Evolutionary conservation across 768 basidiomycete species (phyloP).

Genomic region (Rhodotorula taiwanensis): DNA sequence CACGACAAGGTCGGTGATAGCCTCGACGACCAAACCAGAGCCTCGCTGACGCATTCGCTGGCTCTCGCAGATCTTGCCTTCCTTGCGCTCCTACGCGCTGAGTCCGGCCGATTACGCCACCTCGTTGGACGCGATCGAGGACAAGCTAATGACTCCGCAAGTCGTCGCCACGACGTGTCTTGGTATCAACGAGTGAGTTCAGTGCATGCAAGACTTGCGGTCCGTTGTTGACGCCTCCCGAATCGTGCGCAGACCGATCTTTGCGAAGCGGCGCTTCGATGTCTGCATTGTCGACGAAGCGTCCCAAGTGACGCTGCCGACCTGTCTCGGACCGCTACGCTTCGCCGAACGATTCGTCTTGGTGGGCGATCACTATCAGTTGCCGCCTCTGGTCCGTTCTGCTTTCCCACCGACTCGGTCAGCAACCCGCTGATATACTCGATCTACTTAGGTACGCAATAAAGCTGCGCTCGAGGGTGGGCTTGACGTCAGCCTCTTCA

Average conservation of each 20-base stretch:
- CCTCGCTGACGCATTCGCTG: no score
- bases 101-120: conserved; percentile 53
- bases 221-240: no score
- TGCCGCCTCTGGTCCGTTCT: conserved; percentile 74
- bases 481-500: conserved; percentile 82
- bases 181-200: conserved; percentile 88
- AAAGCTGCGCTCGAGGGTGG: conserved; percentile 71
- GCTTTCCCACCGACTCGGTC: neutral
- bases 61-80: conserved; percentile 81
- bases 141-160: conserved; percentile 74
- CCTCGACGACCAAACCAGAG: no score
- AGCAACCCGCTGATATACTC: neutral
- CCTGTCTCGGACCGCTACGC: conserved; percentile 85
- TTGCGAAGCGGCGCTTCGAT: conserved; percentile 77
- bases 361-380: conserved; percentile 94
- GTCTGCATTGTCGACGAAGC: conserved; percentile 98
- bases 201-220: no score
- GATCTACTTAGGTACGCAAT: conserved; percentile 62
- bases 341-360: conserved; percentile 86
- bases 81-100: conserved; percentile 65
- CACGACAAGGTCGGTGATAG: conserved; percentile 63
- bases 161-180: conserved; percentile 95
- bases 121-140: conserved; percentile 74
- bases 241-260: conserved; percentile 61
- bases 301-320: conserved; percentile 92